Evolutionary conservation across 2,329 filamentous ascomycete species (phyloP), one percentile per base, ranked within the genome.

Genomic region (Fusarium phyllophilum): DNA sequence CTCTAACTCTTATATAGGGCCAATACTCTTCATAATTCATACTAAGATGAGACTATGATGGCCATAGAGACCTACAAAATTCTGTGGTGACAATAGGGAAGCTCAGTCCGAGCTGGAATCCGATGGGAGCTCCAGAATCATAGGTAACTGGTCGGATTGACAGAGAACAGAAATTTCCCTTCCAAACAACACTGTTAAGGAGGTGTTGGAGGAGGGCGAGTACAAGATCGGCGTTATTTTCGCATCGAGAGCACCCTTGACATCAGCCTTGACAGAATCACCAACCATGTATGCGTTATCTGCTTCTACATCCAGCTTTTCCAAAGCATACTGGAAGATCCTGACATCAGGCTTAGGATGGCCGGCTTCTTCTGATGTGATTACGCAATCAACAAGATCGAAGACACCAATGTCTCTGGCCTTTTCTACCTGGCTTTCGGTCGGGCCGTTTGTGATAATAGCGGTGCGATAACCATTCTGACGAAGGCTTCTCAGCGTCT

Each of bases 381-480:
- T 64, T 31, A 70, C 41, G 8, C 36, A 15, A 8, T 70, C 61
- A 20, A 58, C 17, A 0, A 73, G 49, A 41, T 66, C 48, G 0
- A 29, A 22, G 26, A 72, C 38, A 4, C 55, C 55, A 8, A 70
- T 70, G 8, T 18, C 61, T 18, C 66, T 34, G 2, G 61, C 52
- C 12, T 73, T 72, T 12, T 34, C 54, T 20, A 22, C 3, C 10
- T 73, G 68, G 6, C 60, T 45, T 26, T 63, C 13, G 2, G 24
- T 51, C 18, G 60, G 68, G 11, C 57, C 31, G 13, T 73, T 68
- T 2, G 46, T 69, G 24, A 72, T 49, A 4, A 72, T 54, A 5
- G 52, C 57, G 20, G 59, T 52, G 1, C 44, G 65, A 9, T 63
- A 62, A 0, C 69, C 71, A 48, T 55, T 18, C 2, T 64, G 17